A percentile compares a stretch with the other conserved stretches of the same genome.
These are phyloP conservation scores for Euphorbia pulcherrima DNA, from an alignment of 345 rosid genomes.

Conservation along the genomic window DNA sequence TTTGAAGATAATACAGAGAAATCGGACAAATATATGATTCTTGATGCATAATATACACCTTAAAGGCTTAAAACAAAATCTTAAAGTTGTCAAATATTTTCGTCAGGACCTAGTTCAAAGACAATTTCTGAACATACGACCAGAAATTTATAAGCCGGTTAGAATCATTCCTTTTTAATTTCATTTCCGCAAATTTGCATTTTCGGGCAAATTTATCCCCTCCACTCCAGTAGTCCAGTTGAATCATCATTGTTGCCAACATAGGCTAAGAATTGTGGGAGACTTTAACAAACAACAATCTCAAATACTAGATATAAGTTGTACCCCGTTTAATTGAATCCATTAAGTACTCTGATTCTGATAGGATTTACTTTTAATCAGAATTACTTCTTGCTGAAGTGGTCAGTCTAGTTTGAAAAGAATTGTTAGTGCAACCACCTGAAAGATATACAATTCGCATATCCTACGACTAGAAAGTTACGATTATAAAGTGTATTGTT, in stretches of 20 bases:
- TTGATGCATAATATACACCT: constrained; percentile 5
- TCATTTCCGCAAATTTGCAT: not conserved
- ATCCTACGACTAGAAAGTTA: not conserved
- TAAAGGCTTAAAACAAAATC: not conserved
- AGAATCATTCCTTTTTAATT: not conserved
- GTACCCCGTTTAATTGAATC: not conserved
- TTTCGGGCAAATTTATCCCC: not conserved
- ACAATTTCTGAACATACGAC: not conserved
- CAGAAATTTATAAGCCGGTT: not conserved
- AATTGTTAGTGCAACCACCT: constrained; percentile 5
- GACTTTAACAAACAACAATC: not conserved
- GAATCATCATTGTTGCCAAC: constrained; percentile 2
- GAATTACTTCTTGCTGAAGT: not conserved
- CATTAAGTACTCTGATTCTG: not conserved
- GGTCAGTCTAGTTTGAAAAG: not conserved
- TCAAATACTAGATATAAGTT: not conserved
- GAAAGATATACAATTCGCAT: not conserved
- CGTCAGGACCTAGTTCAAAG: constrained; percentile 3
- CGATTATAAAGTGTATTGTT: no score
- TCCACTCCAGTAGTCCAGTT: not conserved
- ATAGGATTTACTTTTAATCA: not conserved
- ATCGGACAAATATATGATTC: not conserved
- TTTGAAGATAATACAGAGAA: constrained; percentile 4
- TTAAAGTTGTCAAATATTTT: not conserved
- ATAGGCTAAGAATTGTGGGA: not conserved